Evolutionary conservation across 2,329 filamentous ascomycete genomes (phyloP).

Genomic region (Aureobasidium uvarum): DNA sequence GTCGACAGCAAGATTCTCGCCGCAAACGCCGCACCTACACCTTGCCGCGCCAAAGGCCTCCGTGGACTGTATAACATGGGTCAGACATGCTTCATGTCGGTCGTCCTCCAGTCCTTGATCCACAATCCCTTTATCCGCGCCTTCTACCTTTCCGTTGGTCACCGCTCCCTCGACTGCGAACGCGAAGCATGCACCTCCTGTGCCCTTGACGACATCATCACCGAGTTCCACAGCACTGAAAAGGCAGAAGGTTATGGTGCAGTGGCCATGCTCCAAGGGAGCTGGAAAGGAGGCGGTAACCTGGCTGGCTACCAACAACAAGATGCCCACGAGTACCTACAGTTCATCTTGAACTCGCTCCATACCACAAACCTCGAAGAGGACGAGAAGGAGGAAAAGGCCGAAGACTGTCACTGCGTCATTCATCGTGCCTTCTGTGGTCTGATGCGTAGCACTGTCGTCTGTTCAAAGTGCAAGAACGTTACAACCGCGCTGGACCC

Average conservation of each 20-base stretch:
- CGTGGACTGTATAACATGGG: slow-evolving; percentile 95
- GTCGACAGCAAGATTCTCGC: slow-evolving; percentile 69
- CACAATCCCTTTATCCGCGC: slow-evolving; percentile 91
- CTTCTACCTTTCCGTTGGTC: slow-evolving; percentile 88
- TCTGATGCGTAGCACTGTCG: slow-evolving; percentile 84
- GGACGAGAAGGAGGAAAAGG: slow-evolving; percentile 34
- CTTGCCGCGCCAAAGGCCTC: slow-evolving; percentile 82
- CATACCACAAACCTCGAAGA: slow-evolving; percentile 68
- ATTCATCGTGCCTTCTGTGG: slow-evolving; percentile 95
- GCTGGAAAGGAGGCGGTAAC: slow-evolving; percentile 73
- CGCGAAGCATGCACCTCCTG: slow-evolving; percentile 58
- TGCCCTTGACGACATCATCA: slow-evolving; percentile 61
- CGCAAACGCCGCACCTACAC: slow-evolving; percentile 72
- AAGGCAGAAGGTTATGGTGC: slow-evolving; percentile 88
- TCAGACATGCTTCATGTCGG: slow-evolving; percentile 98
- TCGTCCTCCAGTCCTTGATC: slow-evolving; percentile 87
- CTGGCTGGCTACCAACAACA: slow-evolving; percentile 88
- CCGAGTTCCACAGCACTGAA: slow-evolving; percentile 65
- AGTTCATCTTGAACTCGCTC: slow-evolving; percentile 88
- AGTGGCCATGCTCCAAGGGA: slow-evolving; percentile 81
- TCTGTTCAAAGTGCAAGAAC: slow-evolving; percentile 82
- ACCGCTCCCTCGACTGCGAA: slow-evolving; percentile 72
- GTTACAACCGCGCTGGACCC: slow-evolving; percentile 81
- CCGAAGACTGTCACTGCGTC: slow-evolving; percentile 71
- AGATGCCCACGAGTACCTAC: slow-evolving; percentile 96